Evolutionary conservation across 257 asterid genomes (phyloP).

Genomic region (Fraxinus quadrangulata): DNA sequence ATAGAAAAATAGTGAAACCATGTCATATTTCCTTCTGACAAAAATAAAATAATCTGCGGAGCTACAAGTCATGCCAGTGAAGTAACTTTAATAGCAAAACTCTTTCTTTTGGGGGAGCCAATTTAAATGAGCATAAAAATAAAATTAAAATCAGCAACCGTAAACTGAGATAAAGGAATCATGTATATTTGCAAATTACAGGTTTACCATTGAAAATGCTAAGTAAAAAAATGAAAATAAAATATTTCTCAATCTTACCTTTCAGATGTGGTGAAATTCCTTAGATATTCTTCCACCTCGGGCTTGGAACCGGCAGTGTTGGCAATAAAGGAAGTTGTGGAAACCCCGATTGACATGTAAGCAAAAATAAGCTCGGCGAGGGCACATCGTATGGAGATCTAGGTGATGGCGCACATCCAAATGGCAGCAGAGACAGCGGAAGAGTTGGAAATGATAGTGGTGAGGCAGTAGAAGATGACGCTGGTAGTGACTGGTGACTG

Average conservation of each 20-base stretch:
- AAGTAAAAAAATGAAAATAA: background rate
- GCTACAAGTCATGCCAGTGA: background rate
- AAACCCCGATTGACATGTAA: slow-evolving; percentile 62
- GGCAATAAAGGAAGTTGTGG: slow-evolving; percentile 83
- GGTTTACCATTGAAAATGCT: slow-evolving; percentile 28
- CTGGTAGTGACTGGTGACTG: too few species aligned
- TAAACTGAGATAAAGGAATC: slow-evolving; percentile 20
- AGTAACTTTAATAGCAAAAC: background rate
- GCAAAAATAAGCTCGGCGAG: background rate
- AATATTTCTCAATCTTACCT: slow-evolving; percentile 40
- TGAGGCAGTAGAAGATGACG: background rate
- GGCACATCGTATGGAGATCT: too few species aligned
- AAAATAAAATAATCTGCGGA: background rate
- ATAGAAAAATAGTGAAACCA: too few species aligned
- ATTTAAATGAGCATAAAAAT: background rate
- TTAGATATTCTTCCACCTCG: slow-evolving; percentile 59
- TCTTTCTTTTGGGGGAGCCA: background rate
- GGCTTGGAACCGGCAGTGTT: slow-evolving; percentile 66
- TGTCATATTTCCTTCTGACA: background rate
- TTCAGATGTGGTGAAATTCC: slow-evolving; percentile 29
- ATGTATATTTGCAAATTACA: slow-evolving; percentile 51
- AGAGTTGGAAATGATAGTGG: slow-evolving; percentile 42
- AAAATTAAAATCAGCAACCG: background rate
- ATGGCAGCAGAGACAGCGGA: too few species aligned
- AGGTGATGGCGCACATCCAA: too few species aligned